Base-by-base conservation (phyloP, 164 flowering plant species). In the Euptelea pleiosperma region DNA sequence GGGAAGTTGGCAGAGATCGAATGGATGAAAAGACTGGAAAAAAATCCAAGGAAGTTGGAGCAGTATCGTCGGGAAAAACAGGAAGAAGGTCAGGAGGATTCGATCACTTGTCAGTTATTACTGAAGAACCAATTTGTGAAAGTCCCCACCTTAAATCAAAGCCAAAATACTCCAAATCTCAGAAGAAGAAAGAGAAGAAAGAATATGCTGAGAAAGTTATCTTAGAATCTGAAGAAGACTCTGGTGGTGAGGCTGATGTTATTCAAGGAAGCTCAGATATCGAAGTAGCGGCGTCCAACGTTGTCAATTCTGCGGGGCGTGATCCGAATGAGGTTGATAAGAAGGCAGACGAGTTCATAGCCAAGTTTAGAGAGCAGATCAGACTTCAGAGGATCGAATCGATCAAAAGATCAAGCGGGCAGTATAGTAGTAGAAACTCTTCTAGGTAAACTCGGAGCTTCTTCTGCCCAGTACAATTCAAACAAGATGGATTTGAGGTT, bases 311-410 rank as follows among this genome's bases (percentile, higher is more conserved):
- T 36, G 71, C 61, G 16, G 79, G 75, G 11, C 70, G 68, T 9
- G 85, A 80, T 61, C 34, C 52, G 2, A 64, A 64, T 41, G 75
- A 71, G 58, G 96, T 91, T 25, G 95, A 91, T 59, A 83, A 79
- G 82, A 89, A 92, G 63, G 98, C 96, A 18, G 93, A 72, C 57
- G 98, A 92, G 65, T 92, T 92, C 73, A 89, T 89, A 60, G 96
- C 96, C 40, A 89, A 87, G 66, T 87, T 92, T 66, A 89, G 91
- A 42, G 96, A 92, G 82, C 96, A 89, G 56, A 92, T 92, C 58
- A 76, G 98, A 70, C 91, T 89, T 45, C 98, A 92, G 61, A 84
- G 85, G 66, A 75, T 80, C 28, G 91, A 83, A 40, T 81, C 89
- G 1, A 75, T 74, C 63, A 83, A 68, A 70, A 77, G 69, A 69